Conservation (phyloP, 768 basidiomycete species). For the Pleurotus eryngii region DNA sequence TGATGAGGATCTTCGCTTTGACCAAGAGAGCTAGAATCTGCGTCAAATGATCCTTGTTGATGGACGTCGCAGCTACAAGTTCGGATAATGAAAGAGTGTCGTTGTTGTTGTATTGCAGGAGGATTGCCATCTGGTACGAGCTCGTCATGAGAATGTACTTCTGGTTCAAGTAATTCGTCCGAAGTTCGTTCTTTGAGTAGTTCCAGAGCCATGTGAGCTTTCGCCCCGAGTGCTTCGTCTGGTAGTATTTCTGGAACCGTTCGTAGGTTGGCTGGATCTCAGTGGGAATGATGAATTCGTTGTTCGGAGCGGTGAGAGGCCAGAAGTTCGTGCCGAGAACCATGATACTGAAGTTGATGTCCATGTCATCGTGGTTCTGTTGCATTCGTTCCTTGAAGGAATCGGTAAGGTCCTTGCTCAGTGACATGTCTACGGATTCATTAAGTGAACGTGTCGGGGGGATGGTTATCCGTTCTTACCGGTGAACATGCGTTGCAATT, state of each 20-base stretch:
- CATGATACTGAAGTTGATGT: constrained; percentile 89
- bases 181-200: constrained; percentile 93
- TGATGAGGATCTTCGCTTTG: constrained; percentile 87
- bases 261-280: constrained; percentile 88
- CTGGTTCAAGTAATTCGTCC: constrained; percentile 88
- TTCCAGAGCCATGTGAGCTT: constrained; percentile 99
- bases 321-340: constrained; percentile 96
- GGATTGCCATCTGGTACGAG: constrained; percentile 92
- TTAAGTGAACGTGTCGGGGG: not conserved
- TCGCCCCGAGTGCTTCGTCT: constrained; percentile 89
- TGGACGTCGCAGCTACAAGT: constrained; percentile 71
- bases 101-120: constrained; percentile 89
- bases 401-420: constrained; percentile 94
- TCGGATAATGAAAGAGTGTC: constrained; percentile 85
- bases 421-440: constrained; percentile 69
- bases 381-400: constrained; percentile 93
- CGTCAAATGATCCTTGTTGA: constrained; percentile 76
- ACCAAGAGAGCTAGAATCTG: constrained; percentile 70
- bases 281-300: constrained; percentile 85
- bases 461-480: constrained; percentile 1
- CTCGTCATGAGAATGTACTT: constrained; percentile 97
- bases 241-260: constrained; percentile 90
- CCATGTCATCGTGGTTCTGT: constrained; percentile 79
- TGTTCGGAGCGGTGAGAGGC: constrained; percentile 81
- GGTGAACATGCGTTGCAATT: constrained; percentile 95